Base-by-base conservation (phyloP, 768 basidiomycete genomes). In the Hericium rajendrae region DNA sequence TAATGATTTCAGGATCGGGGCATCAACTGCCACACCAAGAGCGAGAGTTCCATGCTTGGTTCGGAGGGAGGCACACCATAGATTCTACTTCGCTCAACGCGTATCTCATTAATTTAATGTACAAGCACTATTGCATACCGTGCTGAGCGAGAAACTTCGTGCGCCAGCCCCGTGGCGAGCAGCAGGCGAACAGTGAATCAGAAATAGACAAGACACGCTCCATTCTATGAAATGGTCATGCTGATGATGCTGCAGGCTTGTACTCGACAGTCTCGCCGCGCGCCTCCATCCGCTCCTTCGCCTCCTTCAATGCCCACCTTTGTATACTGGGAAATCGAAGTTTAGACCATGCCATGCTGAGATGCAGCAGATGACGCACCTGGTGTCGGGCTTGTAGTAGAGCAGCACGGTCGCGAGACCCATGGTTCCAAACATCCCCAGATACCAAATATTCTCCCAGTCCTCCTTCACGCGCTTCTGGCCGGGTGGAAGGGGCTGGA, bases 351-450 rank as follows among this genome's bases (percentile, higher is more conserved):
- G 38, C 38, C 4, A 61, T 57, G 22, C 18, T 2, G n/a, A 2
- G 40, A 39, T 4, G 38, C 48, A 48, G 53, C 18, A 40, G 38
- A 46, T 18, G 43, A 70, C 87, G 59, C 62, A 93, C 93, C 88
- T 92, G 16, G 90, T 93, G 68, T 95, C 91, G 2, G 93, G 93
- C 72, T 94, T 94, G 76, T 93, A 94, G 72, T 91, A 91, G 24
- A 92, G 72, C 68, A 90, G 73, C 37, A 94, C 80, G 10, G 79
- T 71, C 32, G 85, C 88, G 59, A 93, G 73, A 4, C 76, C 82
- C 82, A 97, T 86, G 12, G 83, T 76, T 38, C 94, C 94, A 66
- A 89, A 93, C 89, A 97, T 93, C 37, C 93, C 94, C 60, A 84
- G 69, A 66, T 91, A 90, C 88, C 91, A 97, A 41, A 90, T 77